These are phyloP conservation scores for Juglanconis sp. DNA, from an alignment of 2,329 filamentous ascomycete species.

Conservation along the genomic window DNA sequence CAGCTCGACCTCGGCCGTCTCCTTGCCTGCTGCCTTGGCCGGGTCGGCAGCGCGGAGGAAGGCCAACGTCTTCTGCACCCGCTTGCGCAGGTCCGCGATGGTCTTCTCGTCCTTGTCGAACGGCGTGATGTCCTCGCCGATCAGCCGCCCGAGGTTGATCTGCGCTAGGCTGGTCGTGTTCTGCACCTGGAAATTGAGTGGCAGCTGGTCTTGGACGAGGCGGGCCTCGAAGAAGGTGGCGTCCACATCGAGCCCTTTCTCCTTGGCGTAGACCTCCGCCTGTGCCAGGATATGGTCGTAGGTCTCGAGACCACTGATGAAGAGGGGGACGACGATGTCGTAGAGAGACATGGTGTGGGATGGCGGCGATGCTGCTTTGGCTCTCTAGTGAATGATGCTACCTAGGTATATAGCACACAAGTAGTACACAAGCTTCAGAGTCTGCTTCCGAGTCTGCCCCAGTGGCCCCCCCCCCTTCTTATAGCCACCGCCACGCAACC, in stretches of 20 bases:
- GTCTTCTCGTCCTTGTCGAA: constrained; percentile 23
- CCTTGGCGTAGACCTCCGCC: constrained; percentile 27
- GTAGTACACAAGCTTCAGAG: too few species aligned
- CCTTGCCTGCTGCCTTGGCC: constrained; percentile 24
- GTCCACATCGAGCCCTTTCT: constrained; percentile 25
- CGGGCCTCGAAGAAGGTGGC: constrained; percentile 26
- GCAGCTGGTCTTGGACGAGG: constrained; percentile 31
- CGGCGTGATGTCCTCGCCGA: constrained; percentile 20
- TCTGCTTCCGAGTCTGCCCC: too few species aligned
- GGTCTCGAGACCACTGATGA: constrained; percentile 28
- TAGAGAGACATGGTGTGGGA: constrained; percentile 24
- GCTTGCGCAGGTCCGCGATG: constrained; percentile 13
- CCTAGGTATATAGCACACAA: too few species aligned
- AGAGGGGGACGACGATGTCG: constrained; percentile 25
- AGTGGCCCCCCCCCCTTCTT: too few species aligned
- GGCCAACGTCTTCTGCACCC: constrained; percentile 16
- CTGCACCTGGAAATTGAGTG: constrained; percentile 32
- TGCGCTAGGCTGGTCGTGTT: constrained; percentile 27
- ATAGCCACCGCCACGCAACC: neutral
- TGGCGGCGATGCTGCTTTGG: too few species aligned
- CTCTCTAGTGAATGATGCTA: neutral
- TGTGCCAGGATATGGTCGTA: constrained; percentile 28
- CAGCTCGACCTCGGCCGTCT: constrained; percentile 25
- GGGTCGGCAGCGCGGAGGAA: constrained; percentile 25
- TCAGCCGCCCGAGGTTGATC: constrained; percentile 25